Evolutionary conservation across 257 asterid species (phyloP).

Genomic region (Asclepias syriaca): DNA sequence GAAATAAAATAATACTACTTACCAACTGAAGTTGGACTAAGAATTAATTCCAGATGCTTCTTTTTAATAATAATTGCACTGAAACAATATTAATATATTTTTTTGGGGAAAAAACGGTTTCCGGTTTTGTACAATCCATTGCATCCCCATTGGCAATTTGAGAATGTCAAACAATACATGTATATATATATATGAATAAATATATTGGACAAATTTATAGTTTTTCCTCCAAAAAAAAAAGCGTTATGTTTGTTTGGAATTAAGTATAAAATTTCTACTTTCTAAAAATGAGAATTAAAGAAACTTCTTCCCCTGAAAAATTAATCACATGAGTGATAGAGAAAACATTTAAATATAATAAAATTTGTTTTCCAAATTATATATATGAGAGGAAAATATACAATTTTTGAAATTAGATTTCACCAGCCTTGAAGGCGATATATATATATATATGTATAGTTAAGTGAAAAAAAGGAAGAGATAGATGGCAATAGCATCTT

Average conservation of each 20-base stretch:
- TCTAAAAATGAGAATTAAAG: too few relatives aligned
- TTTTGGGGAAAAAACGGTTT: not conserved
- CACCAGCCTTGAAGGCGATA: not conserved
- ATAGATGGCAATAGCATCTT: not conserved
- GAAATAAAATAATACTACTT: too few relatives aligned
- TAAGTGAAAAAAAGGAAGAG: not conserved
- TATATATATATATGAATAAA: too few relatives aligned
- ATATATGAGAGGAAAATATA: too few relatives aligned
- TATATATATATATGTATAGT: not conserved
- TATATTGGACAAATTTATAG: not conserved
- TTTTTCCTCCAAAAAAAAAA: too few relatives aligned
- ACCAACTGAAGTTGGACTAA: not conserved
- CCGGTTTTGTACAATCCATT: not conserved
- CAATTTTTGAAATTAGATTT: not conserved
- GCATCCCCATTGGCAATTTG: not conserved
- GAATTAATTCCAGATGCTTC: constrained; percentile 1
- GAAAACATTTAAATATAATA: not conserved
- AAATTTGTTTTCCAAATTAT: too few relatives aligned
- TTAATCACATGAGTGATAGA: not conserved
- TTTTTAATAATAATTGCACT: not conserved
- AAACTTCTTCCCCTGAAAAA: too few relatives aligned
- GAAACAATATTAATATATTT: too few relatives aligned
- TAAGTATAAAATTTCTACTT: too few relatives aligned
- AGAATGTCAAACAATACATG: not conserved
- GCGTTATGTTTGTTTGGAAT: too few relatives aligned